Evolutionary conservation across 1,139 yeast species (phyloP), one percentile per base, ranked within the genome.

Genomic region (Wickerhamomyces sp.): DNA sequence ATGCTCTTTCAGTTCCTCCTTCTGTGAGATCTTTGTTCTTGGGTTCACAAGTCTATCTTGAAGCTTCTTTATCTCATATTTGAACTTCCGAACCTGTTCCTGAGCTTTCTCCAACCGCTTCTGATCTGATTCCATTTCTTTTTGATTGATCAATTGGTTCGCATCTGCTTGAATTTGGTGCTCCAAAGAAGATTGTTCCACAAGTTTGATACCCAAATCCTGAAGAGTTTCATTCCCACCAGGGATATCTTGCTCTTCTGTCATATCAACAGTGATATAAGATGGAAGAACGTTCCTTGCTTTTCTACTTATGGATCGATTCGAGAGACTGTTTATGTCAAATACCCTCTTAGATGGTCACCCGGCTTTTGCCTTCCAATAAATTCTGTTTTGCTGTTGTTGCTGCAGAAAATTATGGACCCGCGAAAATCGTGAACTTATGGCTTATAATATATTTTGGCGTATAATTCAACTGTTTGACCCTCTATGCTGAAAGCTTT

Each of bases 181-280:
- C 58, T 89, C 98, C 15, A 91, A 67, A 26, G 81, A 81, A 47
- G 76, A 81, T 62, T 91, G 97, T 55, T 86, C 90, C 50, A 88
- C 79, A 6, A 85, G 69, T 56, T 70, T 71, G 36, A 76, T 73
- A 6, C 78, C 78, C 42, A 75, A 52, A 5, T 64, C 54, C 34
- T 65, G 64, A 33, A 73, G 59, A 4, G 54, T 36, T 5, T 10
- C 36, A 33, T 31, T 36, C 39, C 29, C 37, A 2, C 6, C 15
- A 27, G 30, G 8, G 34, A 15, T 8, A 27, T 11, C 15, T 18
- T 18, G 23, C 23, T 18, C 23, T 18, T 18, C 23, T 18, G 23
- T 4, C 23, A 18, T 18, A 18, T 18, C 23, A 18, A 18, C 36
- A n/a, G 36, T 7, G n/a, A 33, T 29, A 13, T 13, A 15, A 29